These are phyloP conservation scores for Elaeagnus macrophylla DNA, from an alignment of 306 rosid species.

Conservation along the genomic window DNA sequence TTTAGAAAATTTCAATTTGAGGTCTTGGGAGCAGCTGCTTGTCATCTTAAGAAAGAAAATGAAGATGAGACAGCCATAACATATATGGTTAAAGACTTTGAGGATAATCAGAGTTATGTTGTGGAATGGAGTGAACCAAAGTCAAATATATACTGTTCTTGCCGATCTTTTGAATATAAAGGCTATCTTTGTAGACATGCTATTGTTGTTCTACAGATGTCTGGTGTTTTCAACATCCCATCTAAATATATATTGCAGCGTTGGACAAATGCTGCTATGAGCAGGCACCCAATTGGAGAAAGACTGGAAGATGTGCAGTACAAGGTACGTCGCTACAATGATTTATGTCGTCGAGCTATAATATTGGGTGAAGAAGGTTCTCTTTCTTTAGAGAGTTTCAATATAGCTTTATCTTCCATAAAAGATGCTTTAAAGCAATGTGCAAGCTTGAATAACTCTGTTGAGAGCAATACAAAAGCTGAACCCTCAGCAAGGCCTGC, in stretches of 20 bases:
- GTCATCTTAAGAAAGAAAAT: slow-evolving; percentile 22
- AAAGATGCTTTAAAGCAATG: slow-evolving; percentile 24
- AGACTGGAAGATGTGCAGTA: slow-evolving; percentile 17
- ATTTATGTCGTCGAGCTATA: slow-evolving; percentile 22
- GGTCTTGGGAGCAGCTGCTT: slow-evolving; percentile 27
- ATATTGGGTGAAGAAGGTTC: slow-evolving; percentile 28
- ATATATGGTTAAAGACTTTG: slow-evolving; percentile 19
- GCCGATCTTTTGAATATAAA: slow-evolving; percentile 21
- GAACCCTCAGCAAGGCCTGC: slow-evolving; percentile 1
- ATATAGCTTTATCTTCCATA: slow-evolving; percentile 19
- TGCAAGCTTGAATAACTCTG: slow-evolving; percentile 10
- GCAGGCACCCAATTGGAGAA: slow-evolving; percentile 19
- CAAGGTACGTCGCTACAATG: slow-evolving; percentile 15
- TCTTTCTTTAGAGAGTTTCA: slow-evolving; percentile 21
- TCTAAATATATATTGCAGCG: slow-evolving; percentile 22
- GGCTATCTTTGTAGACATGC: slow-evolving; percentile 27
- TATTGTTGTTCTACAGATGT: slow-evolving; percentile 28
- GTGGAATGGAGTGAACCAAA: slow-evolving; percentile 25
- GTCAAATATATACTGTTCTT: slow-evolving; percentile 17
- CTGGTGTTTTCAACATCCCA: slow-evolving; percentile 24
- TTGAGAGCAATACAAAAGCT: slow-evolving; percentile 15
- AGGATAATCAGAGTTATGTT: slow-evolving; percentile 14
- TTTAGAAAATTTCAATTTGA: slow-evolving; percentile 21
- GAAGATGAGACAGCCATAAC: slow-evolving; percentile 17
- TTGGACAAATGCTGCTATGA: slow-evolving; percentile 23